These are phyloP conservation scores for Cryptococcus sp. DNA, from an alignment of 1,284 basidiomycete species.

Conservation along the genomic window DNA sequence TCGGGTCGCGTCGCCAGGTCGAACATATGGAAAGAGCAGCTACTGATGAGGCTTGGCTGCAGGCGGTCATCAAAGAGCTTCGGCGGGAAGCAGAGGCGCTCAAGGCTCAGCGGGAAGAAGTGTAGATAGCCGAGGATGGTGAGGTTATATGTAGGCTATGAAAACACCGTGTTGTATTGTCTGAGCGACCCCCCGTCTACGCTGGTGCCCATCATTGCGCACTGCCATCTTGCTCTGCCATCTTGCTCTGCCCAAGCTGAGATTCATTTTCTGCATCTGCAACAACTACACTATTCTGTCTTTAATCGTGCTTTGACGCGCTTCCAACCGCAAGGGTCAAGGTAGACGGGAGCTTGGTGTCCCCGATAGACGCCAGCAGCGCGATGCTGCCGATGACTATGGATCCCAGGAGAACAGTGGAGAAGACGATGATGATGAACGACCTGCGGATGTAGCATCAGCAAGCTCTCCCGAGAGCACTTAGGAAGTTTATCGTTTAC, in stretches of 20 bases:
- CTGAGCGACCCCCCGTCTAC: background rate
- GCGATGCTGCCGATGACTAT: conserved; percentile 31
- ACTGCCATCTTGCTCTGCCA: background rate
- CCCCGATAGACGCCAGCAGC: conserved; percentile 41
- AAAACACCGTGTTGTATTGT: background rate
- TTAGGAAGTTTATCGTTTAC: too few relatives aligned
- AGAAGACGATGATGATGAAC: conserved; percentile 44
- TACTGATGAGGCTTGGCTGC: background rate
- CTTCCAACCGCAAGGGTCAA: conserved; percentile 44
- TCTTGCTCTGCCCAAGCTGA: background rate
- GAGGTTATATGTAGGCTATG: background rate
- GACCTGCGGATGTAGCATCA: conserved; percentile 22
- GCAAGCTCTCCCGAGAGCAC: background rate
- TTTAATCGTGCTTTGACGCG: conserved; percentile 34
- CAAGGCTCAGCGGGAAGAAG: conserved; percentile 5
- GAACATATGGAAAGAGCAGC: too few relatives aligned
- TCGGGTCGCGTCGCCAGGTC: background rate
- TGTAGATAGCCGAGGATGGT: background rate
- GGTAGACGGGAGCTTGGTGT: conserved; percentile 47
- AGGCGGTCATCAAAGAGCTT: conserved; percentile 30
- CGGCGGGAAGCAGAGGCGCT: conserved; percentile 19
- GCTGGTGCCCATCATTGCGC: too few relatives aligned
- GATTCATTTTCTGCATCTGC: conserved; percentile 5
- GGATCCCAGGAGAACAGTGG: conserved; percentile 33
- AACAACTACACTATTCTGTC: background rate